Base-by-base conservation (phyloP, 768 basidiomycete species). In the Amanita thiersii region DNA sequence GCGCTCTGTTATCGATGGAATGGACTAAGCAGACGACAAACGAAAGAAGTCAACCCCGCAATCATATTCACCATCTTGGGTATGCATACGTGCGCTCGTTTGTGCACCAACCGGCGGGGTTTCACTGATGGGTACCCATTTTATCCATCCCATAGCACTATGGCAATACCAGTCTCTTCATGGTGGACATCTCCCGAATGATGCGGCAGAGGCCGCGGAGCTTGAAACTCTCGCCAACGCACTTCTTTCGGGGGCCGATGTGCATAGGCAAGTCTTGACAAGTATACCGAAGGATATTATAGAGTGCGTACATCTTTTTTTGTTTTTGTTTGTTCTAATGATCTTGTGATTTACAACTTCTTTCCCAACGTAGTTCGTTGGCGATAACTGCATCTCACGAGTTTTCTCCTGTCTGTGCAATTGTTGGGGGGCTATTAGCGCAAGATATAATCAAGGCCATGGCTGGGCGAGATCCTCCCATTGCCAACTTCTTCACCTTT, bases 361-460 rank as follows among this genome's bases (percentile, higher is more conserved):
- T 35, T 17, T 37, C 37, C 34, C 21, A 17, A 38, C 32, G 30
- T 50, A 96, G 92, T 49, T 65, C 76, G n/a, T 49, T 86, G 30
- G 66, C 81, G 3, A 70, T 65, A 10, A 79, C 83, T n/a, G 82
- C 88, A 5, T 61, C 65, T 14, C 79, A 85, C 57, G 91, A 94
- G 56, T 89, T 97, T 64, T 84, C 91, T 0, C 91, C 96, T 0
- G 81, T 91, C 1, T 89, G 91, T 56, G 96, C 96, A 1, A 86
- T 99, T 25, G 72, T 99, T 28, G 96, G 96, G 19, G 96, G 96
- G 17, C 76, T 98, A 64, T 66, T 98, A 10, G 93, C 82, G 1
- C 96, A 98, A 59, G 96, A 99, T 57, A 83, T 97, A 39, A 68
- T 99, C 29, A 92, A 96, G 58, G 79, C 89, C 0, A 70, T 98